Conservation (phyloP, 164 flowering plant species). For the Brasenia schreberi region DNA sequence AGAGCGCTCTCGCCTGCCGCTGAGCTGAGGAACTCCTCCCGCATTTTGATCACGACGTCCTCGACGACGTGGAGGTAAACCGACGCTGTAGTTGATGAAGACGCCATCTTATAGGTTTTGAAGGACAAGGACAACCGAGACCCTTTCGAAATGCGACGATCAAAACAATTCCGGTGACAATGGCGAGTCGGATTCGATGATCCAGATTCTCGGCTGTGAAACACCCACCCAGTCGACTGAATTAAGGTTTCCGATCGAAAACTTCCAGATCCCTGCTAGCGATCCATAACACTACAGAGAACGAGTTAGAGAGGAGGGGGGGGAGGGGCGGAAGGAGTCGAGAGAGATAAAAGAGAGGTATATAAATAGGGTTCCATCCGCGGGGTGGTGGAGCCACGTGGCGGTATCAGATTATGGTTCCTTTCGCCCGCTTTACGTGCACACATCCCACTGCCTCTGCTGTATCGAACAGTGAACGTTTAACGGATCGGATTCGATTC, state of each 20-base stretch:
- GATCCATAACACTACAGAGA: not conserved
- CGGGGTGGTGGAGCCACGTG: constrained; percentile 32
- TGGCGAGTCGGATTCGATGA: not conserved
- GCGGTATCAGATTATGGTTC: constrained; percentile 14
- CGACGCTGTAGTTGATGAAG: constrained; percentile 39
- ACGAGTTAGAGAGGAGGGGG: constrained; percentile 2
- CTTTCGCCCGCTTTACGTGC: not conserved
- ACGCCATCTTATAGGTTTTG: constrained; percentile 16
- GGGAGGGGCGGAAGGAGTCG: constrained; percentile 10
- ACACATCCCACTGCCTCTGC: too few species aligned
- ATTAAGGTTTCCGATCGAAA: too few species aligned
- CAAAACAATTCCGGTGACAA: not conserved
- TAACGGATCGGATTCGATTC: too few species aligned
- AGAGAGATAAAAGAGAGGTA: constrained; percentile 34
- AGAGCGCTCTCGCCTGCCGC: constrained; percentile 74
- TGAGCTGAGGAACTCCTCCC: constrained; percentile 62
- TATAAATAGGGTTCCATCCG: constrained; percentile 98
- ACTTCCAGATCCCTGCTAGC: too few species aligned
- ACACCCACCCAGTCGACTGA: too few species aligned
- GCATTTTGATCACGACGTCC: constrained; percentile 80
- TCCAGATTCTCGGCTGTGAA: constrained; percentile 1
- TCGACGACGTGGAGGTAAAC: constrained; percentile 80
- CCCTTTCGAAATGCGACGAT: not conserved
- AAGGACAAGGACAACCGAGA: not conserved
- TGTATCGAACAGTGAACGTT: too few species aligned